Base-by-base conservation (phyloP, 208 protist species). In the Crithidia brevicula region DNA sequence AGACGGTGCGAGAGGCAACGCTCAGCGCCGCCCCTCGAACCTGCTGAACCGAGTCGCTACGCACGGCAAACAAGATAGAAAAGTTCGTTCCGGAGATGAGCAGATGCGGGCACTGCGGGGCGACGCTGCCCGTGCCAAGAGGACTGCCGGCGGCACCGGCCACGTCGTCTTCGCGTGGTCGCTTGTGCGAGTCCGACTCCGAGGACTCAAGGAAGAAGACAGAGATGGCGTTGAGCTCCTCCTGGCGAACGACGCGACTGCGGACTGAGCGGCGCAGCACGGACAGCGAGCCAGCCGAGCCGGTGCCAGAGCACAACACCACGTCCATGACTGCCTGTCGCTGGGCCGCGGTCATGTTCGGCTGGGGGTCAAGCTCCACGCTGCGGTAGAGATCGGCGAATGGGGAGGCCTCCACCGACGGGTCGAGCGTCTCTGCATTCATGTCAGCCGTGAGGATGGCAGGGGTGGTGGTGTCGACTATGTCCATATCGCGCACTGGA, bases 201-300 rank as follows among this genome's bases (percentile, higher is more conserved):
- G 34, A 27, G 5, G 60, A 57, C 20, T 74, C 72, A 23, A 96
- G 47, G 30, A 88, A 89, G 53, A 96, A 96, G 27, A 82, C 81
- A 30, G 88, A 94, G 3, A 89, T 69, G 25, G 84, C 87, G 75
- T 94, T 89, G 2, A 96, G 70, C 16, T 79, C 79, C 69, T 91
- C 81, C 10, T 75, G 67, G 5, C 78, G 82, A 25, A 91, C 75
- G 4, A 90, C 67, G n/a, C 68, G 65, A 45, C 86, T 77, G 8
- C 91, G 83, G 8, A 94, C 63, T 8, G 88, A 89, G 30, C 89
- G 75, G 1, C 91, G 86, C 53, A 91, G 65, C 25, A 95, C 62
- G 52, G 68, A 85, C 31, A 95, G 51, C 8, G 77, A 69, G 30
- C 91, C 86, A 4, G 76, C 59, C 10, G 67, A 64, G 10, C 79